Percentiles rank a stretch among this genome's conserved stretches.
Evolutionary conservation across 2,329 filamentous ascomycete genomes (phyloP).

Genomic region (Pseudogymnoascus sp.): DNA sequence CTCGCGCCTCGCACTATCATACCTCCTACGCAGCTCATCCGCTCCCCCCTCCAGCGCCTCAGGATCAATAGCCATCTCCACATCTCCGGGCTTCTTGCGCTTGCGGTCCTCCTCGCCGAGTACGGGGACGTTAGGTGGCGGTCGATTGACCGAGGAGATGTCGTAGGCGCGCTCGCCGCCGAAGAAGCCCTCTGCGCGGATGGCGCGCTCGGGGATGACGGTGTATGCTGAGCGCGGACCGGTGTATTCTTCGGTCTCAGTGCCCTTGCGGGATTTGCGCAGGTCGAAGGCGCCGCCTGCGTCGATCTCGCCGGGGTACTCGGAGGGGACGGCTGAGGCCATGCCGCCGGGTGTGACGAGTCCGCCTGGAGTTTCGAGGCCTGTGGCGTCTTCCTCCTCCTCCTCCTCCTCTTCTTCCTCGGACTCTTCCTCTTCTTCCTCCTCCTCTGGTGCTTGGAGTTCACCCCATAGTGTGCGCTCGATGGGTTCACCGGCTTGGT

Average conservation of each 20-base stretch:
- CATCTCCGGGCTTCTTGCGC: slow-evolving; percentile 91
- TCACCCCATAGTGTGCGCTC: slow-evolving; percentile 91
- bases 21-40: slow-evolving; percentile 71
- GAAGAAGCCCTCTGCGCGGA: slow-evolving; percentile 86
- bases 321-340: slow-evolving; percentile 70
- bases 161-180: slow-evolving; percentile 92
- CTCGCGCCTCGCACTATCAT: slow-evolving; percentile 62
- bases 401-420: slow-evolving; percentile 66
- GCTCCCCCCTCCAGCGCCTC: slow-evolving; percentile 72
- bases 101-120: slow-evolving; percentile 79
- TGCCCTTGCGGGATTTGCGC: slow-evolving; percentile 75
- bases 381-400: slow-evolving; percentile 52
- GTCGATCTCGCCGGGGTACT: slow-evolving; percentile 66
- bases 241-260: slow-evolving; percentile 74
- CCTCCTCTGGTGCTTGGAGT: slow-evolving; percentile 67
- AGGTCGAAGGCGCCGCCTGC: slow-evolving; percentile 84
- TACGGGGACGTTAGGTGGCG: slow-evolving; percentile 49
- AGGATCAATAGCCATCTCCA: slow-evolving; percentile 85
- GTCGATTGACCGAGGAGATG: slow-evolving; percentile 41
- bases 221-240: slow-evolving; percentile 76
- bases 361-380: slow-evolving; percentile 65
- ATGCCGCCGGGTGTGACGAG: slow-evolving; percentile 75
- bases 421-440: slow-evolving; percentile 57
- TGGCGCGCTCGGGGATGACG: slow-evolving; percentile 80
- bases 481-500: slow-evolving; percentile 64